Percentiles rank a stretch among this genome's conserved stretches.
phyloP scores from a whole-genome alignment of 75 land plant genomes.

The Larix kaempferi region DNA sequence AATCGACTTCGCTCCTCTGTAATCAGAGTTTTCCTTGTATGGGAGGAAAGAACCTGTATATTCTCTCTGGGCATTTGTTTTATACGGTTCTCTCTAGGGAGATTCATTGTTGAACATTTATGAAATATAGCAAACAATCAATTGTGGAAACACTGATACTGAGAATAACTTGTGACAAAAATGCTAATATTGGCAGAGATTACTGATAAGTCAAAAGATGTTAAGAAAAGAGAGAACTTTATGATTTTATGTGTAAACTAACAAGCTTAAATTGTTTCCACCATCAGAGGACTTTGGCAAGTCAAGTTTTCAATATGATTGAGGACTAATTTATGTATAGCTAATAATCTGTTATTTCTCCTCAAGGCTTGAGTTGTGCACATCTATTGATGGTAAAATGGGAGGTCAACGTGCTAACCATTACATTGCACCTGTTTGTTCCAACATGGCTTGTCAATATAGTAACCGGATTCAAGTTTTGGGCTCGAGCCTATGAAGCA shows the following conservation, averaged over 20 bases:
- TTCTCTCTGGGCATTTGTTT: too few species aligned
- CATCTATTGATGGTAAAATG: not conserved
- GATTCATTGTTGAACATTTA: too few species aligned
- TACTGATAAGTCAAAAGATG: not conserved
- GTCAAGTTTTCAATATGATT: too few species aligned
- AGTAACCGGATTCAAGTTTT: not conserved
- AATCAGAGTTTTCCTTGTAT: too few species aligned
- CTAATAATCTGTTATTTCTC: not conserved
- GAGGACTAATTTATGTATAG: not conserved
- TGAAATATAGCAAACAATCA: too few species aligned
- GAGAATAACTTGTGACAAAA: too few species aligned
- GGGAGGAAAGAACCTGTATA: too few species aligned
- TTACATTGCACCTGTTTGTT: not conserved
- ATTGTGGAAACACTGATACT: too few species aligned
- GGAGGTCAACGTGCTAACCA: constrained; percentile 1
- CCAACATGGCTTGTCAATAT: not conserved
- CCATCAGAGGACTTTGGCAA: too few species aligned
- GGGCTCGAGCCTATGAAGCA: not conserved
- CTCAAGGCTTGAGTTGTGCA: not conserved
- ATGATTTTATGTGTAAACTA: not conserved
- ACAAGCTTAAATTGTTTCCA: not conserved
- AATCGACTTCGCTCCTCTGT: too few species aligned
- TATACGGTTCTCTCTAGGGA: too few species aligned
- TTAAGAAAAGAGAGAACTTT: not conserved
- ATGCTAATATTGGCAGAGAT: too few species aligned